Evolutionary conservation across 257 asterid genomes (phyloP), one percentile per base, ranked within the genome.

Genomic region (Solanum piurae): DNA sequence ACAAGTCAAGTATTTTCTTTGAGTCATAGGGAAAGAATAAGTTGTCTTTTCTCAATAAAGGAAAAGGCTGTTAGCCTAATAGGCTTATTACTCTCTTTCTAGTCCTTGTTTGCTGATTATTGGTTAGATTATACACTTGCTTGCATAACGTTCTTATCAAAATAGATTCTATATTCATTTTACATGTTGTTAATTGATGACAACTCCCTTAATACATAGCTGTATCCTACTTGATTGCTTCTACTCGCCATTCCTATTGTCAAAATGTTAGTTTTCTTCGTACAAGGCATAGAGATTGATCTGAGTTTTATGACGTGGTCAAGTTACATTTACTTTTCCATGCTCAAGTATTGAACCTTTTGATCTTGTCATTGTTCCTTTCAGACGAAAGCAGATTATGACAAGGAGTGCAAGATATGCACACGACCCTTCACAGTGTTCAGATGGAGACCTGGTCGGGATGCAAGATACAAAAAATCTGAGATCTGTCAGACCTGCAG

Each of bases 401-500:
- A 96, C 86, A 97, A 95, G 92, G 98, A 97, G 92, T 97, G 98
- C 95, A 97, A 94, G 94, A 97, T 97, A 72, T 97, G 99, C 89
- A 95, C 99, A 37, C 89, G 99, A 49, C 99, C 99, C 31, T 96
- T 96, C 93, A 95, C 98, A 3, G 98, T 97, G 84, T 97, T 97
- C 88, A 93, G 99, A 90, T 96, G 99, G 99, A 94, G 99, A 88
- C 99, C 99, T 55, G 99, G 99, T 25, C 99, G 99, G 82, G 99
- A 97, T 92, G 98, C 99, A 64, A 96, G 99, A 91, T 96, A 97
- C 83, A 97, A 97, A 91, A 97, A 95, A 90, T 85, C 94, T 2
- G 98, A 97, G 95, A 97, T 97, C 87, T 97, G 99, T 90, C 99
- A 97, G 91, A 97, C 99, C 91, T 97, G 99, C 91, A 93, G 98